A percentile compares a stretch with the other conserved stretches of the same genome.
These are phyloP conservation scores for Ephemerocybe angulata DNA, from an alignment of 768 basidiomycete genomes.

Conservation along the genomic window DNA sequence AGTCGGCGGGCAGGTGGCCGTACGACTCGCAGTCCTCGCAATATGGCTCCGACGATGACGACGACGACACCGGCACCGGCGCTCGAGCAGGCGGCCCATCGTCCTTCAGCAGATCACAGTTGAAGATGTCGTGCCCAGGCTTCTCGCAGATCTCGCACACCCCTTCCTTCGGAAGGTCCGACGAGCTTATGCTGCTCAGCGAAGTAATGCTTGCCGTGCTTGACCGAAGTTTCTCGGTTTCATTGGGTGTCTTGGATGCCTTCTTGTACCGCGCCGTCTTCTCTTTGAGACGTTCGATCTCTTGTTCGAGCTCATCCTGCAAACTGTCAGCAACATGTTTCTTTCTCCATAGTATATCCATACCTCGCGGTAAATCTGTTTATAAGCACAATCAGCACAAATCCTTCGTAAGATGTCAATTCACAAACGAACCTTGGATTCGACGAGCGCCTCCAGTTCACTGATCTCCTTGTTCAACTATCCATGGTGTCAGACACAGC, in stretches of 20 bases:
- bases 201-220: conserved; percentile 24
- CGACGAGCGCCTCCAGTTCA: conserved; percentile 90
- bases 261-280: conserved; percentile 66
- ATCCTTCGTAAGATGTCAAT: neutral
- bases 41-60: conserved; percentile 38
- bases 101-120: conserved; percentile 70
- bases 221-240: conserved; percentile 19
- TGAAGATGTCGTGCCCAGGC: conserved; percentile 83
- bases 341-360: conserved; percentile 3
- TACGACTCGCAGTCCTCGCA: conserved; percentile 85
- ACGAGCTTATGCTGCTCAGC: conserved; percentile 23
- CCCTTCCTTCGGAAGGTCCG: conserved; percentile 20
- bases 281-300: conserved; percentile 72
- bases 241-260: conserved; percentile 37
- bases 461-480: conserved; percentile 90
- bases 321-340: conserved; percentile 2
- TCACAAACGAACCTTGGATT: conserved; percentile 69
- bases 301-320: conserved; percentile 84
- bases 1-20: conserved; percentile 73
- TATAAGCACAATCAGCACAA: neutral
- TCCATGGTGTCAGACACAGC: conserved; percentile 2
- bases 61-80: conserved; percentile 19
- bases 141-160: conserved; percentile 87
- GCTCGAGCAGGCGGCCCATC: conserved; percentile 27
- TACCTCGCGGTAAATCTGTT: conserved; percentile 87